phyloP scores from a whole-genome alignment of 768 basidiomycete genomes.

The Pulveroboletus ravenelii region DNA sequence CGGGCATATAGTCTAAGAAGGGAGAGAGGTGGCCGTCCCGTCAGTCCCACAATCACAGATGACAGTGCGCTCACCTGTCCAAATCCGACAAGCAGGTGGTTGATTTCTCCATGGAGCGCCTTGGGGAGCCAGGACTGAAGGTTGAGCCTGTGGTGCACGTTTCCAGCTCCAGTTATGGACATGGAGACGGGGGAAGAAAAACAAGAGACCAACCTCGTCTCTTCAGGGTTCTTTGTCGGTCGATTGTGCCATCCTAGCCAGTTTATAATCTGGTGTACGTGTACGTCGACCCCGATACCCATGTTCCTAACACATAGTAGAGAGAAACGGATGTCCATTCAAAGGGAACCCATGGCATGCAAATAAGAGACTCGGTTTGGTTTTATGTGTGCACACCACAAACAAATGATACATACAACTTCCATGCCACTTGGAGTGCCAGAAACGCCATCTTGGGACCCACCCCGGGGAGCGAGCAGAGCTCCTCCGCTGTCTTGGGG shows the following conservation, averaged over 20 bases:
- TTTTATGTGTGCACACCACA: background rate
- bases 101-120: conserved; percentile 70
- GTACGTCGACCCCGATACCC: conserved; percentile 94
- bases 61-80: conserved; percentile 55
- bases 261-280: conserved; percentile 95
- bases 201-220: conserved; percentile 56
- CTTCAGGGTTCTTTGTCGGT: conserved; percentile 80
- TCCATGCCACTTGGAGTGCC: conserved; percentile 79
- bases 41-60: background rate
- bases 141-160: conserved; percentile 48
- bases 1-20: conserved; percentile 55
- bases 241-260: conserved; percentile 87
- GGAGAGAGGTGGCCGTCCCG: background rate
- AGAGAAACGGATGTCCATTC: background rate
- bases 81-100: conserved; percentile 78
- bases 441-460: conserved; percentile 98
- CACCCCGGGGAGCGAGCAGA: conserved; percentile 85
- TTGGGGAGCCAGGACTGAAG: conserved; percentile 81
- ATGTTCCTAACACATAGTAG: conserved; percentile 47
- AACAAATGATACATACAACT: conserved; percentile 45
- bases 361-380: background rate
- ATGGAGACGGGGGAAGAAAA: background rate
- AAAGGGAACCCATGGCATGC: too few species aligned
- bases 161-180: too few species aligned
- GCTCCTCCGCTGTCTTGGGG: conserved; percentile 81